Percentiles rank a stretch among this genome's conserved stretches.
Evolutionary conservation across 2,329 filamentous ascomycete genomes (phyloP).

Genomic region (Aspergillus nomiae): DNA sequence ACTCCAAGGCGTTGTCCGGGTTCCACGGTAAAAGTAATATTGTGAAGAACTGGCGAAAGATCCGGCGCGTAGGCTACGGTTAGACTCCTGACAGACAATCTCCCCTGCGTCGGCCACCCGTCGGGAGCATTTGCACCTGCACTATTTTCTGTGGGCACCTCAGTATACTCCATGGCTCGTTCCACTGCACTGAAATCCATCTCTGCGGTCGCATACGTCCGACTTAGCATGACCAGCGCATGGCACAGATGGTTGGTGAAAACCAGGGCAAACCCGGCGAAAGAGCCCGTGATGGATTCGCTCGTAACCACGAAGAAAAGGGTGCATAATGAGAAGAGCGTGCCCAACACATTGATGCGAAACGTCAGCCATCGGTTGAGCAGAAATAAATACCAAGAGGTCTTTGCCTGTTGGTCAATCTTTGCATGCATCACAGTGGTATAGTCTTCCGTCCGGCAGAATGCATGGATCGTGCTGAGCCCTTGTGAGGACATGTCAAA

Average conservation of each 20-base stretch:
- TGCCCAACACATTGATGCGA: slow-evolving; percentile 6
- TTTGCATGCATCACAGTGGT: background rate
- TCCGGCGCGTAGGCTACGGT: slow-evolving; percentile 4
- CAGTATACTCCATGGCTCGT: background rate
- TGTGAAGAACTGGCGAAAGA: background rate
- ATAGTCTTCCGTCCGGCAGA: background rate
- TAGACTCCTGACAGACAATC: background rate
- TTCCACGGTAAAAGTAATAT: slow-evolving; percentile 11
- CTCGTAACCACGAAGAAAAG: background rate
- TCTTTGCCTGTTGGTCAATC: slow-evolving; percentile 2
- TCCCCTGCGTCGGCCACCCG: background rate
- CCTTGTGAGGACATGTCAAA: background rate
- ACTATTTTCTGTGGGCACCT: background rate
- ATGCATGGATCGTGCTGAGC: slow-evolving; percentile 5
- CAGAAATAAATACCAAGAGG: slow-evolving; percentile 7
- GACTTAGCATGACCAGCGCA: background rate
- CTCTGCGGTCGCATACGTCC: background rate
- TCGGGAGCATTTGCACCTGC: background rate
- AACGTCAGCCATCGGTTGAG: slow-evolving; percentile 8
- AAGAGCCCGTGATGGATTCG: slow-evolving; percentile 3
- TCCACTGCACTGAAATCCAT: background rate
- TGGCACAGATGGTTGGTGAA: background rate
- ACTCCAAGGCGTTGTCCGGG: slow-evolving; percentile 18
- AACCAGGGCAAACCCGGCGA: background rate
- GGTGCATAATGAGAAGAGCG: background rate